Conservation (phyloP, 2,329 filamentous ascomycete genomes). For the Acrodontium crateriforme region DNA sequence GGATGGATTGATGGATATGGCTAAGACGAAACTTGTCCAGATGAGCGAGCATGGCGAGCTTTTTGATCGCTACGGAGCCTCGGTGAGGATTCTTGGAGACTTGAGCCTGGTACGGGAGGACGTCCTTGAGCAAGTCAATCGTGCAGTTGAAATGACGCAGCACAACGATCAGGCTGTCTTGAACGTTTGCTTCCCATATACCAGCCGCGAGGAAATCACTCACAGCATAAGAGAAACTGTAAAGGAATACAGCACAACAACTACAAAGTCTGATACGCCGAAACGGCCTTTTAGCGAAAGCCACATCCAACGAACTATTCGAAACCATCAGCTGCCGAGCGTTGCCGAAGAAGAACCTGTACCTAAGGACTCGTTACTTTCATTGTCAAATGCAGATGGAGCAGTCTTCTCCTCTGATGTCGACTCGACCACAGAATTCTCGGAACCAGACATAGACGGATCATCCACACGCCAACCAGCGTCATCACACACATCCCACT, state of each 20-base stretch:
- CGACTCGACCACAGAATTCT: constrained; percentile 8
- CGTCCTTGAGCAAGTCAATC: constrained; percentile 77
- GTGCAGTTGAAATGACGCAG: constrained; percentile 72
- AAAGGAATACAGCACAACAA: constrained; percentile 64
- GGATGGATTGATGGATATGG: constrained; percentile 92
- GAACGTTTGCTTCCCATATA: constrained; percentile 97
- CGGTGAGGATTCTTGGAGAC: constrained; percentile 73
- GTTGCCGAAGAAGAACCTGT: constrained; percentile 21
- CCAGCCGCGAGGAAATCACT: constrained; percentile 88
- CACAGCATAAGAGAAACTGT: constrained; percentile 79
- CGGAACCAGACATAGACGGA: constrained; percentile 14
- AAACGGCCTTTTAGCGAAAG: constrained; percentile 70
- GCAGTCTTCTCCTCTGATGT: constrained; percentile 7
- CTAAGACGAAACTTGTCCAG: constrained; percentile 86
- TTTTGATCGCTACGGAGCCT: constrained; percentile 81
- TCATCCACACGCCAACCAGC: constrained; percentile 21
- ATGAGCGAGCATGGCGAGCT: constrained; percentile 86
- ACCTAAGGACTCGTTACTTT: not conserved
- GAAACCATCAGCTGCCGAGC: constrained; percentile 32
- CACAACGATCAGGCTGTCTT: constrained; percentile 65
- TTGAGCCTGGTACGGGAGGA: constrained; percentile 72
- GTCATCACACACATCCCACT: constrained; percentile 24
- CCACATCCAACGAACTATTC: constrained; percentile 74
- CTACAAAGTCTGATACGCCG: constrained; percentile 10
- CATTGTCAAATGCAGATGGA: not conserved